Evolutionary conservation across 2,329 filamentous ascomycete genomes (phyloP).

Genomic region (Diaporthe sp.): DNA sequence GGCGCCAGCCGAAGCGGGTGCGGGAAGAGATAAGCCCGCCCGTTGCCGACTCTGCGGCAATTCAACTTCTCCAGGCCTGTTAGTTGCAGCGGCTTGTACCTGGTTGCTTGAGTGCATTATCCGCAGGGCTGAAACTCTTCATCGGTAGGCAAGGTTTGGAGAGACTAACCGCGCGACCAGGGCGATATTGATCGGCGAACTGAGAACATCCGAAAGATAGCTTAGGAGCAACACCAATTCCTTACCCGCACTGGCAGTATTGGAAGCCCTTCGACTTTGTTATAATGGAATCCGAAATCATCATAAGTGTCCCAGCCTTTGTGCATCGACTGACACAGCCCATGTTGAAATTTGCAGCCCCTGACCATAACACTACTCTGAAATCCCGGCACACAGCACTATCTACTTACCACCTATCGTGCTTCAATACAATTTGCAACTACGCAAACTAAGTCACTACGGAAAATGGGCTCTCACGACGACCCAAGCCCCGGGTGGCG

Average conservation of each 20-base stretch:
- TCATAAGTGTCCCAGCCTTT: background rate
- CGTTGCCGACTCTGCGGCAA: constrained; percentile 5
- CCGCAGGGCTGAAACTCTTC: background rate
- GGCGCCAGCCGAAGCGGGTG: background rate
- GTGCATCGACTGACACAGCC: background rate
- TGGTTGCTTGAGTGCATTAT: background rate
- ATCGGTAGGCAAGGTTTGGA: background rate
- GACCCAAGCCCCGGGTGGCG: constrained; percentile 50
- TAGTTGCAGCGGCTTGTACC: background rate
- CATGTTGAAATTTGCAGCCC: too few species aligned
- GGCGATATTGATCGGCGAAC: background rate
- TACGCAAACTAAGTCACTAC: too few species aligned
- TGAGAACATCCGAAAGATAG: background rate
- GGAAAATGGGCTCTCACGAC: constrained; percentile 6
- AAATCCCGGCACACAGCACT: background rate
- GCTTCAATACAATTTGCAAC: background rate
- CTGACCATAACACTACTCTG: background rate
- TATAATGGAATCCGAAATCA: constrained; percentile 4
- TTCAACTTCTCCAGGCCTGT: background rate
- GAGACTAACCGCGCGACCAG: background rate
- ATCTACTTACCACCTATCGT: background rate
- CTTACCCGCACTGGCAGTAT: background rate
- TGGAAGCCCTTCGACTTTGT: background rate
- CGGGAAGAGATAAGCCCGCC: constrained; percentile 7
- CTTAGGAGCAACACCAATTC: background rate